These are phyloP conservation scores for Verticillium isaacii DNA, from an alignment of 2,329 filamentous ascomycete species.

Conservation along the genomic window DNA sequence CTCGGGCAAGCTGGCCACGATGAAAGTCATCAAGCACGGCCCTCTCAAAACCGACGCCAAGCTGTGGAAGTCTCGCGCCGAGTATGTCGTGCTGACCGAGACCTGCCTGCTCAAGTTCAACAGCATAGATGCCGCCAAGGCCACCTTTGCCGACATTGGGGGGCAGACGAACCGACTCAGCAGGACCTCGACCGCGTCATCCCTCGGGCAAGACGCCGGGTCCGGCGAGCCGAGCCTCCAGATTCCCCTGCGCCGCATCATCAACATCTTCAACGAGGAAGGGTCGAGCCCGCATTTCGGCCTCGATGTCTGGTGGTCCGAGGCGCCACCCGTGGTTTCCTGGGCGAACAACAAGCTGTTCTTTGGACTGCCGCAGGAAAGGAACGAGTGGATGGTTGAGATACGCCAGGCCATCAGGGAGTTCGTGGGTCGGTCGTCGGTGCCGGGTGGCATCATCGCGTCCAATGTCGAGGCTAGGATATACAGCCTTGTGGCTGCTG, in stretches of 20 bases:
- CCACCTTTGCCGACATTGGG: constrained; percentile 40
- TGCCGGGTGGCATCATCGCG: constrained; percentile 31
- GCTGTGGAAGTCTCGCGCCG: constrained; percentile 41
- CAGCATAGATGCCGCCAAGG: constrained; percentile 39
- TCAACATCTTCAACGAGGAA: constrained; percentile 49
- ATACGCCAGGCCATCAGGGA: constrained; percentile 37
- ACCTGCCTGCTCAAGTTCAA: constrained; percentile 46
- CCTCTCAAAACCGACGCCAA: constrained; percentile 45
- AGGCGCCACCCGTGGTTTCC: constrained; percentile 33
- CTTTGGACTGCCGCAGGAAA: constrained; percentile 42
- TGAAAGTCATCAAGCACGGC: constrained; percentile 39
- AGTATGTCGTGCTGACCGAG: constrained; percentile 48
- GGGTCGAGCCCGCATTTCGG: constrained; percentile 43
- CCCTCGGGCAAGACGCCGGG: constrained; percentile 21
- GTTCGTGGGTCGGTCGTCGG: constrained; percentile 22
- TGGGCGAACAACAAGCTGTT: constrained; percentile 45
- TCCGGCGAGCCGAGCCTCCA: constrained; percentile 35
- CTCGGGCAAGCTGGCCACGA: constrained; percentile 11
- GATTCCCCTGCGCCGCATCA: constrained; percentile 44
- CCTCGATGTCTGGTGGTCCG: constrained; percentile 54
- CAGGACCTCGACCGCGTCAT: constrained; percentile 17
- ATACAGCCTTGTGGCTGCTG: constrained; percentile 37
- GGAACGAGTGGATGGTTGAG: constrained; percentile 44
- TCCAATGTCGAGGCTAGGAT: constrained; percentile 43
- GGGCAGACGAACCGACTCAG: constrained; percentile 14